Base-by-base conservation (phyloP, 23 red algal species). In the Gracilaria domingensis region DNA sequence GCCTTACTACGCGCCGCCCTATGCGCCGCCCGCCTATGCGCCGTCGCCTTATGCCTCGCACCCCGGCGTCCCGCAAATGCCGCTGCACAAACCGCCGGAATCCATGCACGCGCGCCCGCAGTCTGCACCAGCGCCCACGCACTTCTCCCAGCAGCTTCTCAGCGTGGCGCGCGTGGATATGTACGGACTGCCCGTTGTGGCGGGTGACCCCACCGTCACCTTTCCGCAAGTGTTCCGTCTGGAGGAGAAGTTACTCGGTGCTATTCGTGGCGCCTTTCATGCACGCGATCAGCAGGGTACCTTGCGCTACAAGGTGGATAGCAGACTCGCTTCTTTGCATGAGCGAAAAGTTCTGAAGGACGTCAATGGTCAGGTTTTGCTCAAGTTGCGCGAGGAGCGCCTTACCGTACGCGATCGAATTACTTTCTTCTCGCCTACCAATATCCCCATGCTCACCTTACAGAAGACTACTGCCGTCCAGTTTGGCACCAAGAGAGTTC, bases 281-380 rank as follows among this genome's bases (percentile, higher is more conserved):
- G 53, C 71, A 3, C 49, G 64, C 37, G 89, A 92, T 38, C 34
- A 49, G 20, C 54, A 84, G 30, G 80, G 80, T 8, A n/a, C 40
- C 0, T 59, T 92, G 55, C 79, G 78, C 20, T 92, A 92, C 35
- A 92, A 92, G 34, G 79, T 92, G 21, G 77, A 92, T 28, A 65
- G 89, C 51, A 66, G 34, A 23, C 12, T 92, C 5, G 42, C 42
- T 29, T 74, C 89, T 11, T 0, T 92, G 37, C 78, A 92, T 55
- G 77, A 92, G 23, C 59, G 64, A 14, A 92, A 92, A 30, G 54
- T 78, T 0, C 80, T 92, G 26, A 79, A 75, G 29, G 89, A 92
- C 35, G 53, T 92, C n/a, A 64, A 74, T 40, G 89, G 89, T 24
- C 59, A 84, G n/a, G 64, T 83, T 1, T 38, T 92, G 47, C 69